phyloP scores from a whole-genome alignment of 805 yeast species.

The Metschnikowia corniflorae region DNA sequence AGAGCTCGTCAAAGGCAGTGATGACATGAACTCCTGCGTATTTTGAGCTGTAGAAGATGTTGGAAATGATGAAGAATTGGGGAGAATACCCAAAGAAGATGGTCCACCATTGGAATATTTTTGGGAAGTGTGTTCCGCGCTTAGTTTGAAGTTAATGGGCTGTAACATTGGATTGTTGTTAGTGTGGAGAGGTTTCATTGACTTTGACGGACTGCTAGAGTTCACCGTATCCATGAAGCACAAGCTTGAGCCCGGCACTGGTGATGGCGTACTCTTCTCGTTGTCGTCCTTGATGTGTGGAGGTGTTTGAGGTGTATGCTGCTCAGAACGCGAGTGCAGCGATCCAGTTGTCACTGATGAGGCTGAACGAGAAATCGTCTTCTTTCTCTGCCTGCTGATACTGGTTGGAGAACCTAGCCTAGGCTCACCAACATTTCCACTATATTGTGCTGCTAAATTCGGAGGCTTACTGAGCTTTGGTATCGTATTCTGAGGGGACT shows the following conservation, averaged over 20 bases:
- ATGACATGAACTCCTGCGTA: background rate
- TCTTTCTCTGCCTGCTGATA: constrained; percentile 31
- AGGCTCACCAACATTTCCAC: constrained; percentile 37
- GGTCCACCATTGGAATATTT: constrained; percentile 1
- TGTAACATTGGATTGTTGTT: constrained; percentile 47
- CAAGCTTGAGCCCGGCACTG: constrained; percentile 10
- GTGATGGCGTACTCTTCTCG: constrained; percentile 32
- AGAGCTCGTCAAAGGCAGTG: background rate
- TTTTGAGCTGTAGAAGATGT: too few species aligned
- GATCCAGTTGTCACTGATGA: constrained; percentile 11
- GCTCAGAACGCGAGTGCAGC: constrained; percentile 7
- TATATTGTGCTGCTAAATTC: constrained; percentile 39
- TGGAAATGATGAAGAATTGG: background rate
- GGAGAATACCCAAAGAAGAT: too few species aligned
- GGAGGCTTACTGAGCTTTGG: constrained; percentile 38
- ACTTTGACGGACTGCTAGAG: constrained; percentile 37
- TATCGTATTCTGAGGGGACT: constrained; percentile 12
- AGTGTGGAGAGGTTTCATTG: constrained; percentile 50
- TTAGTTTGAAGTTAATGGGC: constrained; percentile 48
- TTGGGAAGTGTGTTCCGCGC: constrained; percentile 5
- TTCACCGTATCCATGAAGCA: constrained; percentile 15
- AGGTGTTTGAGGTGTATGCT: constrained; percentile 15
- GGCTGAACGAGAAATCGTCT: constrained; percentile 37
- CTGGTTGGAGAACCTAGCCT: constrained; percentile 21
- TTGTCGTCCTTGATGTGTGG: constrained; percentile 10